These are phyloP conservation scores for Phytophthora ohioensis DNA, from an alignment of 352 stramenopile species.

Conservation along the genomic window DNA sequence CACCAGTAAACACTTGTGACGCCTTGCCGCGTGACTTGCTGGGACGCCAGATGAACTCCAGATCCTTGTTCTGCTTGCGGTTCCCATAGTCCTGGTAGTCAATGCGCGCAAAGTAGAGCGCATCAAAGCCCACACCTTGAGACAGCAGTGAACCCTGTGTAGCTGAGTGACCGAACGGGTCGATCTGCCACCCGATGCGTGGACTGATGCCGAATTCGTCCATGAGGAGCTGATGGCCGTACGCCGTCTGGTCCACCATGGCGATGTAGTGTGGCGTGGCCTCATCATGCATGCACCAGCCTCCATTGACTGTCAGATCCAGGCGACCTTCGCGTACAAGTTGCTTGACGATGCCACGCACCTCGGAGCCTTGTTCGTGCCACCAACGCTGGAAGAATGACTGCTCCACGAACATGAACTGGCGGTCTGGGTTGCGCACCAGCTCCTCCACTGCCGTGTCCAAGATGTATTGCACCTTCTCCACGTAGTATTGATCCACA, in stretches of 20 bases:
- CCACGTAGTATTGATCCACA: constrained; percentile 97
- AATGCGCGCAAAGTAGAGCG: constrained; percentile 97
- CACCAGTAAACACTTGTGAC: constrained; percentile 87
- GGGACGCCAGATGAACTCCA: constrained; percentile 97
- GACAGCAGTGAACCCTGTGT: constrained; percentile 95
- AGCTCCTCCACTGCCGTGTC: constrained; percentile 93
- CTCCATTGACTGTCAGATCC: constrained; percentile 95
- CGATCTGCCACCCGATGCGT: constrained; percentile 98
- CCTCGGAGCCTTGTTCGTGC: constrained; percentile 84
- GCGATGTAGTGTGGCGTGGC: constrained; percentile 95
- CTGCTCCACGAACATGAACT: constrained; percentile 96
- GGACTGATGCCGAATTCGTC: constrained; percentile 94
- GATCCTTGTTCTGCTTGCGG: constrained; percentile 84
- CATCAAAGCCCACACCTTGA: constrained; percentile 94
- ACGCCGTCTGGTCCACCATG: constrained; percentile 99
- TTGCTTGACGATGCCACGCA: constrained; percentile 79
- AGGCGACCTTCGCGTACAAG: constrained; percentile 93
- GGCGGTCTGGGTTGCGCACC: constrained; percentile 88
- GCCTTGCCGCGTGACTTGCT: constrained; percentile 87
- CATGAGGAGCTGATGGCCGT: constrained; percentile 96
- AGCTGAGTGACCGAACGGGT: constrained; percentile 95
- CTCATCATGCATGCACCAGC: constrained; percentile 99
- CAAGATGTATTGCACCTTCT: constrained; percentile 96
- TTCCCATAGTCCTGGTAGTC: constrained; percentile 97
- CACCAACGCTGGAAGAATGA: constrained; percentile 98